Conservation (phyloP, 108 stramenopile genomes). For the Nitzschia sp. region DNA sequence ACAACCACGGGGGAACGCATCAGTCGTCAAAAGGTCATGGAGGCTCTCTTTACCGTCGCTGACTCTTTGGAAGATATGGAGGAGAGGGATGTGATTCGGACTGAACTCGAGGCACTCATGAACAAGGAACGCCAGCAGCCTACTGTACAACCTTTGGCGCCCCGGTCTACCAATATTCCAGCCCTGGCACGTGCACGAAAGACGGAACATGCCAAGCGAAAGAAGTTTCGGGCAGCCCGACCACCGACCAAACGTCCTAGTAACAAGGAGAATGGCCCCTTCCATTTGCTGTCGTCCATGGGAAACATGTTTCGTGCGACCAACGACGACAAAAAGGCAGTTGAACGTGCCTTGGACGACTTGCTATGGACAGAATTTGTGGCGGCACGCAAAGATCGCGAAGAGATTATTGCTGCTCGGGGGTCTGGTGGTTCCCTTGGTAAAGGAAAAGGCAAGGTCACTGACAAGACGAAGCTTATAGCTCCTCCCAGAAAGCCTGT, state of each 20-base stretch:
- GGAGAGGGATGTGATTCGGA: slow-evolving; percentile 15
- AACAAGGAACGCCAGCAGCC: slow-evolving; percentile 3
- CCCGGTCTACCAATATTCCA: neutral
- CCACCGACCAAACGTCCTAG: neutral
- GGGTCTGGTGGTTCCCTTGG: neutral
- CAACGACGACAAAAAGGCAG: slow-evolving; percentile 15
- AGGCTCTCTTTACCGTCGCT: slow-evolving; percentile 29
- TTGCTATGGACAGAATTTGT: slow-evolving; percentile 37
- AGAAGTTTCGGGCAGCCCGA: neutral
- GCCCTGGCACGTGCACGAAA: neutral
- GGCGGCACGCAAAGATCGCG: slow-evolving; percentile 7
- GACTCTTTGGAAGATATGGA: slow-evolving; percentile 33
- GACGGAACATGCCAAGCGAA: neutral
- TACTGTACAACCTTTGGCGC: neutral
- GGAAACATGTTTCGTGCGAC: slow-evolving; percentile 18
- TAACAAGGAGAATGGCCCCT: slow-evolving; percentile 1
- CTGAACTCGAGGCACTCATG: slow-evolving; percentile 14
- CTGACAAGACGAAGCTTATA: too few relatives aligned
- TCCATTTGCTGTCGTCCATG: slow-evolving; percentile 22
- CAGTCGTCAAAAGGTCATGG: slow-evolving; percentile 28
- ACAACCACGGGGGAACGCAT: slow-evolving; percentile 19
- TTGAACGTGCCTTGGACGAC: slow-evolving; percentile 29
- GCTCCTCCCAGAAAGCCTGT: too few relatives aligned
- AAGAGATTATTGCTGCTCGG: neutral
- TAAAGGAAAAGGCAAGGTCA: neutral